These are phyloP conservation scores for Mucor ambiguus DNA, from an alignment of 371 early-diverging fungal genomes.

Conservation along the genomic window DNA sequence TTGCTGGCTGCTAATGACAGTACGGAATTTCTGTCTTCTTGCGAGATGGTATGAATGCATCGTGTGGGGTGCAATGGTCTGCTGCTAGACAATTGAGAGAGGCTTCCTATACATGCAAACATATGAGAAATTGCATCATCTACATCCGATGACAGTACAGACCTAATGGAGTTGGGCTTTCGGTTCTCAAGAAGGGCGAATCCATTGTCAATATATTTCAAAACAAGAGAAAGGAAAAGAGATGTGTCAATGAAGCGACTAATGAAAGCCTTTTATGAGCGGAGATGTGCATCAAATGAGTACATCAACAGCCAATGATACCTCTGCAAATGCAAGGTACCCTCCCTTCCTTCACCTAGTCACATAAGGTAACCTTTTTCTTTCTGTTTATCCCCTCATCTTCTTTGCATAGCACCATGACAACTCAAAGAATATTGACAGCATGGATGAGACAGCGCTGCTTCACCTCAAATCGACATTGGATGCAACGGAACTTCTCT, in stretches of 20 bases:
- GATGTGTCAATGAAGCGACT: background rate
- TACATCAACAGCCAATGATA: slow-evolving; percentile 5
- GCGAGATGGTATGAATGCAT: slow-evolving; percentile 64
- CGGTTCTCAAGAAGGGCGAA: slow-evolving; percentile 24
- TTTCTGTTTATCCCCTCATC: background rate
- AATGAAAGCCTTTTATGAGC: background rate
- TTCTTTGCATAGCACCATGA: background rate
- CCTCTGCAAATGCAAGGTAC: slow-evolving; percentile 1
- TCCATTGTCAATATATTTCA: slow-evolving; percentile 12
- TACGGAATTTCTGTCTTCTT: slow-evolving; percentile 65
- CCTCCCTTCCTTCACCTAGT: background rate
- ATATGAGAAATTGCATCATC: background rate
- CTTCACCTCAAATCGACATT: background rate
- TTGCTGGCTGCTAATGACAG: slow-evolving; percentile 70
- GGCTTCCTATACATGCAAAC: slow-evolving; percentile 22
- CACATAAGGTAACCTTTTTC: background rate
- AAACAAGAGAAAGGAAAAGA: background rate
- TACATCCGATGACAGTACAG: background rate
- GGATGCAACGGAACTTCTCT: slow-evolving; percentile 2
- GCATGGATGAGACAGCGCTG: too few species aligned
- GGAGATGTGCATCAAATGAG: slow-evolving; percentile 14
- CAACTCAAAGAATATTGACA: background rate
- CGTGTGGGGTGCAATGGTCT: slow-evolving; percentile 33
- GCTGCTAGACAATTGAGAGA: slow-evolving; percentile 19
- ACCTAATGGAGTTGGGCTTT: slow-evolving; percentile 26